phyloP scores from a whole-genome alignment of 352 stramenopile genomes.

The Pythium plurisporium region DNA sequence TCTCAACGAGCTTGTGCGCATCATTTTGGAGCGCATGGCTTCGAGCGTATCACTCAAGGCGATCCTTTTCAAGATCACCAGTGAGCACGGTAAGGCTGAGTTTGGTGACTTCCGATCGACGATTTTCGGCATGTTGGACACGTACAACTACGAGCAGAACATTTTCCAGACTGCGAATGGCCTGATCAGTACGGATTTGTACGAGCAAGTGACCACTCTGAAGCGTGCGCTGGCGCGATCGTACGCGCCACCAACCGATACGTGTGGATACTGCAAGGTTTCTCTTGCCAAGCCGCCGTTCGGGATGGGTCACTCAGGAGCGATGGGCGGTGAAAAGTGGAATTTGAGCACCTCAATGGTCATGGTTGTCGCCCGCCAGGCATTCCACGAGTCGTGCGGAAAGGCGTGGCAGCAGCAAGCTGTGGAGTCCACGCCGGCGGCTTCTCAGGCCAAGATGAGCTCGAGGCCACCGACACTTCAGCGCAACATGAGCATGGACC shows the following conservation, averaged over 20 bases:
- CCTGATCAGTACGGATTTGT: slow-evolving; percentile 79
- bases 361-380: slow-evolving; percentile 68
- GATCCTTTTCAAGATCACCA: slow-evolving; percentile 94
- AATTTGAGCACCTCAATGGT: slow-evolving; percentile 83
- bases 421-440: slow-evolving; percentile 41
- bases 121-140: slow-evolving; percentile 93
- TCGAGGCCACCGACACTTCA: slow-evolving; percentile 5
- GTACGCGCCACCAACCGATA: slow-evolving; percentile 70
- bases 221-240: slow-evolving; percentile 68
- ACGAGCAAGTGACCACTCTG: slow-evolving; percentile 78
- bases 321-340: slow-evolving; percentile 70
- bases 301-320: slow-evolving; percentile 74
- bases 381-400: slow-evolving; percentile 83
- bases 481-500: slow-evolving; percentile 14
- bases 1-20: slow-evolving; percentile 89
- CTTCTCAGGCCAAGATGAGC: neutral
- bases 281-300: slow-evolving; percentile 79
- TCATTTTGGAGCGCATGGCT: slow-evolving; percentile 93
- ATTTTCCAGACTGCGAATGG: slow-evolving; percentile 86
- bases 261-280: slow-evolving; percentile 78
- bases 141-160: slow-evolving; percentile 89
- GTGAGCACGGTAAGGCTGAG: slow-evolving; percentile 89
- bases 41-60: slow-evolving; percentile 91
- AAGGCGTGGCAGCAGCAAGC: slow-evolving; percentile 84
- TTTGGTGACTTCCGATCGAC: slow-evolving; percentile 94